Evolutionary conservation across 1,284 basidiomycete species (phyloP).

Genomic region (Trametes sp.): DNA sequence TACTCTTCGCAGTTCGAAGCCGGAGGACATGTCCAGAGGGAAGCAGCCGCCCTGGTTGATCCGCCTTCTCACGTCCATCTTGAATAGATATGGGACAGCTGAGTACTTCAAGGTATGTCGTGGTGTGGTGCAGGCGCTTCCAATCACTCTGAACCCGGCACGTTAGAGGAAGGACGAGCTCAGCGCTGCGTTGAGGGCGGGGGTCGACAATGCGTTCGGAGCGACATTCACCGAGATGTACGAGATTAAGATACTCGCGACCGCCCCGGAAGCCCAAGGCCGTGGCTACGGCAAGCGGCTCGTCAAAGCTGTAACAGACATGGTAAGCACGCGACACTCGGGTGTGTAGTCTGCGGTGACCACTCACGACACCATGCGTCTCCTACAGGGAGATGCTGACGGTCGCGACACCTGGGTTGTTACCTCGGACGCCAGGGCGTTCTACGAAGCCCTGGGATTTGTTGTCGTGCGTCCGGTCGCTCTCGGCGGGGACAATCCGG

Average conservation of each 20-base stretch:
- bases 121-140: no score
- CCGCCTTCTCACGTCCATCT: background rate
- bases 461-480: no score
- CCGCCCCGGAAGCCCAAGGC: slow-evolving; percentile 4
- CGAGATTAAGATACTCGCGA: slow-evolving; percentile 13
- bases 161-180: slow-evolving; percentile 17
- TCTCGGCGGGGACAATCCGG: no score
- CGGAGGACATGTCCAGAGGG: no score
- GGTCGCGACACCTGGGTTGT: slow-evolving; percentile 20
- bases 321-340: slow-evolving; percentile 3
- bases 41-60: background rate
- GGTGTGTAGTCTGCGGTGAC: no score
- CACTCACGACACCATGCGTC: no score
- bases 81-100: background rate
- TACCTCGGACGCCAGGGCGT: slow-evolving; percentile 10
- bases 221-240: slow-evolving; percentile 16
- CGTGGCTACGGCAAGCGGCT: slow-evolving; percentile 7
- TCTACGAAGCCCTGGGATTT: no score
- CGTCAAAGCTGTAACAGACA: slow-evolving; percentile 8
- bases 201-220: slow-evolving; percentile 14
- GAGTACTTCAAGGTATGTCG: slow-evolving; percentile 1
- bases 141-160: no score
- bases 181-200: background rate
- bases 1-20: no score
- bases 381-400: slow-evolving; percentile 16